Conservation (phyloP, 2,329 filamentous ascomycete genomes). For the Pseudocercospora fijiensis region DNA sequence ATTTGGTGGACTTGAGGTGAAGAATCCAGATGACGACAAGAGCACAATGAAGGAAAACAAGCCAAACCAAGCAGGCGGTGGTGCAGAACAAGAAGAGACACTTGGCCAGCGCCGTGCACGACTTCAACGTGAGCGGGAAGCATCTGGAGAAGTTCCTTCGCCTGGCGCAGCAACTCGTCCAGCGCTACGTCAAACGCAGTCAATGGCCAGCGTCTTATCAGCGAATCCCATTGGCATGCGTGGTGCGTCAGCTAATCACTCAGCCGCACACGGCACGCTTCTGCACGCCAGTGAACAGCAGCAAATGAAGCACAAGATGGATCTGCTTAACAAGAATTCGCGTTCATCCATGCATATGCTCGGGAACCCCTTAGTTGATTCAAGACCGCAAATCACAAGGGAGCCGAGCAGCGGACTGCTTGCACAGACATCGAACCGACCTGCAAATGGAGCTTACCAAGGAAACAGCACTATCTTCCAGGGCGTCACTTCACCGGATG, state of each 20-base stretch:
- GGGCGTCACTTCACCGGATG: slow-evolving; percentile 1
- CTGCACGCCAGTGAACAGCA: slow-evolving; percentile 37
- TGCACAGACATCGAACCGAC: slow-evolving; percentile 18
- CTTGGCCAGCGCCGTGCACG: slow-evolving; percentile 73
- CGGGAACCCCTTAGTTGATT: slow-evolving; percentile 26
- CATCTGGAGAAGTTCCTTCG: slow-evolving; percentile 24
- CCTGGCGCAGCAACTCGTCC: slow-evolving; percentile 49
- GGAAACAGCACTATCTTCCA: slow-evolving; percentile 19
- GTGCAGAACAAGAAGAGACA: slow-evolving; percentile 66
- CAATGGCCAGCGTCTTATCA: slow-evolving; percentile 62
- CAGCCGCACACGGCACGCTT: slow-evolving; percentile 40
- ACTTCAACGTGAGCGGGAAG: slow-evolving; percentile 67
- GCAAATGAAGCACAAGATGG: slow-evolving; percentile 40
- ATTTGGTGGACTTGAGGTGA: slow-evolving; percentile 55
- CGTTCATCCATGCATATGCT: slow-evolving; percentile 33
- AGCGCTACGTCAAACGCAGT: slow-evolving; percentile 46
- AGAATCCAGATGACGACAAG: slow-evolving; percentile 38
- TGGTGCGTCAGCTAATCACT: slow-evolving; percentile 17
- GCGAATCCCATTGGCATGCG: slow-evolving; percentile 38
- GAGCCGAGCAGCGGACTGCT: slow-evolving; percentile 30
- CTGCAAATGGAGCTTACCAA: slow-evolving; percentile 38
- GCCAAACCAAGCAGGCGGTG: slow-evolving; percentile 13
- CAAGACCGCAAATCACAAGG: slow-evolving; percentile 36
- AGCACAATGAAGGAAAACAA: slow-evolving; percentile 16
- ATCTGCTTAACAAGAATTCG: slow-evolving; percentile 38